A percentile compares a stretch with the other conserved stretches of the same genome.
phyloP scores from a whole-genome alignment of 768 basidiomycete species.

The Trametes punicea region DNA sequence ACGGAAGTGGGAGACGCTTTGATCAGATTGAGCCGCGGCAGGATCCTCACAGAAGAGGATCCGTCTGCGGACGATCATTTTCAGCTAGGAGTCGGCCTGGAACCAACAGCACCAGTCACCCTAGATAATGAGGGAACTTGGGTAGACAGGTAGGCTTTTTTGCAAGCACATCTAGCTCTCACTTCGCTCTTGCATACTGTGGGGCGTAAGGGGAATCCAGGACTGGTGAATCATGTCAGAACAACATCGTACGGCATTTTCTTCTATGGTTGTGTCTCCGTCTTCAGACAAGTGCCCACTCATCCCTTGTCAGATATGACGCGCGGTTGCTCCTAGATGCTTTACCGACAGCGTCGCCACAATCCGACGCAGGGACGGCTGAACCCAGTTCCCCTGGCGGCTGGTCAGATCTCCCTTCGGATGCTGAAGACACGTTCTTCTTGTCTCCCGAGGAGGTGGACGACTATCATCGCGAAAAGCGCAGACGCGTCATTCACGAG shows the following conservation, averaged over 20 bases:
- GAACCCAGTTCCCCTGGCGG: constrained; percentile 49
- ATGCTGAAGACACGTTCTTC: constrained; percentile 83
- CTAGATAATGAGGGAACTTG: constrained; percentile 44
- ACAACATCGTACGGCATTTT: constrained; percentile 19
- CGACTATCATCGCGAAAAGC: constrained; percentile 66
- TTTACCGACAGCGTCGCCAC: constrained; percentile 31
- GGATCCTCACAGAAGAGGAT: background rate
- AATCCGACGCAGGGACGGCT: background rate
- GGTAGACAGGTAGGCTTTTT: constrained; percentile 75
- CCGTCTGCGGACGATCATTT: constrained; percentile 7
- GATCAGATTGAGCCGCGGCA: constrained; percentile 24
- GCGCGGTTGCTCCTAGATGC: constrained; percentile 69
- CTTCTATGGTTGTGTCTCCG: constrained; percentile 5
- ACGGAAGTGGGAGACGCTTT: constrained; percentile 32
- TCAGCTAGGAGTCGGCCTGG: constrained; percentile 3
- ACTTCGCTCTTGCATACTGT: background rate
- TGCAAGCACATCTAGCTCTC: constrained; percentile 1
- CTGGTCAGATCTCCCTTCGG: constrained; percentile 85
- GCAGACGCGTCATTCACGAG: constrained; percentile 55
- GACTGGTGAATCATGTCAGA: background rate
- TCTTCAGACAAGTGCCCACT: background rate
- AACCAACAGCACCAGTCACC: background rate
- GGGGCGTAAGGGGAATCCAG: background rate
- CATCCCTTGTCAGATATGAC: constrained; percentile 59
- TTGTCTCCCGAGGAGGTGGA: constrained; percentile 63